These are phyloP conservation scores for Aquilaria yunnanensis DNA, from an alignment of 345 rosid genomes.

Conservation along the genomic window DNA sequence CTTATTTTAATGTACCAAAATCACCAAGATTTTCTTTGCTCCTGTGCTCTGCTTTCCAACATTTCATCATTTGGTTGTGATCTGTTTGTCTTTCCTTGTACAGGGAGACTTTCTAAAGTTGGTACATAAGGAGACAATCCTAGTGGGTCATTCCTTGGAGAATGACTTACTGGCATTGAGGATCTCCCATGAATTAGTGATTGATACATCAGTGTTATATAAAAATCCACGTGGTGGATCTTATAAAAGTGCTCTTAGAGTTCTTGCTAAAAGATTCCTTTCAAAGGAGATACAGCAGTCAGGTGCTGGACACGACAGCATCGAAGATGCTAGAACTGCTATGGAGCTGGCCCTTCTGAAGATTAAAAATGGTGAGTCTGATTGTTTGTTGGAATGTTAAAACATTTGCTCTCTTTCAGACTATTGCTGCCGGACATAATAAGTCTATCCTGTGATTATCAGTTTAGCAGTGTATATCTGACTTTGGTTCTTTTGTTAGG, in stretches of 20 bases:
- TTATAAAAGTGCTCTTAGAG: constrained; percentile 74
- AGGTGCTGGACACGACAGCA: constrained; percentile 77
- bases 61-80: constrained; percentile 14
- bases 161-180: constrained; percentile 83
- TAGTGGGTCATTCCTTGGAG: constrained; percentile 96
- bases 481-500: constrained; percentile 37
- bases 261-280: constrained; percentile 77
- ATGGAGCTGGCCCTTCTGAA: constrained; percentile 84
- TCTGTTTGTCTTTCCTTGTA: constrained; percentile 27
- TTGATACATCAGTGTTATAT: constrained; percentile 89
- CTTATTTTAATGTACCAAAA: too few species aligned
- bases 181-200: constrained; percentile 76
- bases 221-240: constrained; percentile 75
- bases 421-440: too few species aligned
- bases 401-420: neutral
- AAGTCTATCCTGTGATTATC: neutral
- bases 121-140: constrained; percentile 75
- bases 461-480: constrained; percentile 6
- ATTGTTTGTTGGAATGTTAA: constrained; percentile 1
- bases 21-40: neutral
- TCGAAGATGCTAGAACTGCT: constrained; percentile 91
- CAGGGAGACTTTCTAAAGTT: constrained; percentile 80
- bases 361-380: constrained; percentile 62
- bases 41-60: constrained; percentile 11
- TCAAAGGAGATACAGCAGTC: constrained; percentile 78